Conservation (phyloP, 768 basidiomycete species). For the Phylloporus arenicola region DNA sequence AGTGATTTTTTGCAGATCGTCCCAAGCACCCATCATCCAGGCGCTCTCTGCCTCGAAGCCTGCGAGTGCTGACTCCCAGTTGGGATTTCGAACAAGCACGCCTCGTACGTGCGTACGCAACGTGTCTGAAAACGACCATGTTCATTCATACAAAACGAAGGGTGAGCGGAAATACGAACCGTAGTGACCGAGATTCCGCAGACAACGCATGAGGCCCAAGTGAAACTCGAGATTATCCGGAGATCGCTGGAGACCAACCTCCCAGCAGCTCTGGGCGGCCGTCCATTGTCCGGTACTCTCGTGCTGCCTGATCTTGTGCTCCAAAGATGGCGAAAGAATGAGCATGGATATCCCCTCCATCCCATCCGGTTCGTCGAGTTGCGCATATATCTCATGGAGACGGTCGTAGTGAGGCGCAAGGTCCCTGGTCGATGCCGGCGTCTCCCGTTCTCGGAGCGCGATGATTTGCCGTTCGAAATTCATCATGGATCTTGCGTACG, state of each 20-base stretch:
- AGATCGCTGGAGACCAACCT: slow-evolving; percentile 83
- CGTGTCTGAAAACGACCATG: slow-evolving; percentile 56
- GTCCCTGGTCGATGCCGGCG: slow-evolving; percentile 43
- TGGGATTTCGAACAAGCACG: slow-evolving; percentile 76
- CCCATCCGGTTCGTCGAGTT: slow-evolving; percentile 96
- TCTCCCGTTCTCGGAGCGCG: slow-evolving; percentile 38
- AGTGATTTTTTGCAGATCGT: slow-evolving; percentile 63
- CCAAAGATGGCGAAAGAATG: slow-evolving; percentile 83
- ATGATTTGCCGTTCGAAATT: slow-evolving; percentile 86
- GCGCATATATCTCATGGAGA: slow-evolving; percentile 92
- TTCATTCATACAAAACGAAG: slow-evolving; percentile 1
- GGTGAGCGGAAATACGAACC: slow-evolving; percentile 49
- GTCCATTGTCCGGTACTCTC: slow-evolving; percentile 98
- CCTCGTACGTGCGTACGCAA: slow-evolving; percentile 92
- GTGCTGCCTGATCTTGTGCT: slow-evolving; percentile 96
- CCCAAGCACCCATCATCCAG: slow-evolving; percentile 95
- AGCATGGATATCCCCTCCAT: slow-evolving; percentile 96
- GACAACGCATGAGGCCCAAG: slow-evolving; percentile 82
- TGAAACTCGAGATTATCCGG: slow-evolving; percentile 89
- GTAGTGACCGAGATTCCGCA: slow-evolving; percentile 94
- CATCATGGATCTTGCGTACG: slow-evolving; percentile 91
- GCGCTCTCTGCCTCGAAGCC: slow-evolving; percentile 90
- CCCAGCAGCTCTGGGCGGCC: slow-evolving; percentile 98
- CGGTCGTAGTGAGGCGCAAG: slow-evolving; percentile 63
- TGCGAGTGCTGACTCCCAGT: slow-evolving; percentile 73